A percentile compares a stretch with the other conserved stretches of the same genome.
These are phyloP conservation scores for Musa itinerans DNA, from an alignment of 176 grass and related monocot genomes.

Conservation along the genomic window DNA sequence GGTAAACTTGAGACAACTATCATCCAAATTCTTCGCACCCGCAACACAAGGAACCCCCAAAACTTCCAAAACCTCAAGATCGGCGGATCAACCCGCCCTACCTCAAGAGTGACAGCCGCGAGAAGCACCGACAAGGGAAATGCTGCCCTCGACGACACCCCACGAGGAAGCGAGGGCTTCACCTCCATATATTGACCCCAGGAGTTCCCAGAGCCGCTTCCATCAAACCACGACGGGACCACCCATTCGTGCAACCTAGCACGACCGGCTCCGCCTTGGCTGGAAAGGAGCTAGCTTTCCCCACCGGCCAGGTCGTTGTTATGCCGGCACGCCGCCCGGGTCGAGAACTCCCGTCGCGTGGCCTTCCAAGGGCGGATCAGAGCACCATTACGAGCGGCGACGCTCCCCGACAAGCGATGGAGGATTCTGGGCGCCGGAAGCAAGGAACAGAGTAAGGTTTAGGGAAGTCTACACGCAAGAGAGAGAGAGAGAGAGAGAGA, in stretches of 20 bases:
- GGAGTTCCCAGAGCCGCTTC: not conserved
- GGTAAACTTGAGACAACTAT: not conserved
- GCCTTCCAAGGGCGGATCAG: not conserved
- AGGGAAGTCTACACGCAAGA: not conserved
- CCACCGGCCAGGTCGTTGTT: not conserved
- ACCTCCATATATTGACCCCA: conserved; percentile 34
- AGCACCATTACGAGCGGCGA: not conserved
- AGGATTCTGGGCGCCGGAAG: not conserved
- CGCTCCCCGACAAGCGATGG: not conserved
- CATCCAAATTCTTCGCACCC: not conserved
- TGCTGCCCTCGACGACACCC: conserved; percentile 31
- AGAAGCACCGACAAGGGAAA: conserved; percentile 12
- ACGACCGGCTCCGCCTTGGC: not conserved
- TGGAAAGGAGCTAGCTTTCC: not conserved
- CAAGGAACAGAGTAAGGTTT: not conserved
- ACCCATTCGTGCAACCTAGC: not conserved
- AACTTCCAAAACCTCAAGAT: not conserved
- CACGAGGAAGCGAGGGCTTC: conserved; percentile 26
- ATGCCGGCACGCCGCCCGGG: not conserved
- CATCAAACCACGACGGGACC: not conserved
- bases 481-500: not conserved
- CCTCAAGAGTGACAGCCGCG: conserved; percentile 26
- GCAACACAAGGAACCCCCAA: not conserved
- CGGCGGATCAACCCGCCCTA: conserved; percentile 10
- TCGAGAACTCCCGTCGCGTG: too few species aligned